phyloP scores from a whole-genome alignment of 2,329 filamentous ascomycete genomes.

The Colletotrichum chlorophyti region DNA sequence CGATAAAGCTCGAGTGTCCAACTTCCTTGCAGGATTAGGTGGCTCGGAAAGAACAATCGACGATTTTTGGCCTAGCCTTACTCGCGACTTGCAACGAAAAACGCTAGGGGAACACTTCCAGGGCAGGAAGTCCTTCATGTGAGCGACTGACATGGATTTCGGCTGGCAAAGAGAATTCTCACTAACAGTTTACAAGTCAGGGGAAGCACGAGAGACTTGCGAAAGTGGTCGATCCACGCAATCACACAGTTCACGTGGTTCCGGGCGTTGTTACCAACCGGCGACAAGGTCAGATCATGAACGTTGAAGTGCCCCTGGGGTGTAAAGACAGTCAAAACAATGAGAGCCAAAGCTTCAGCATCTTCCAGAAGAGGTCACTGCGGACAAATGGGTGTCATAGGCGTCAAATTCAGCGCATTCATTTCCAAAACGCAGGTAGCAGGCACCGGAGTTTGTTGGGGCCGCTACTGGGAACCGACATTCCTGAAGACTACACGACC shows the following conservation, averaged over 20 bases:
- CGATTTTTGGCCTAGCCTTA: too few relatives aligned
- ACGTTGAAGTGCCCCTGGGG: constrained; percentile 13
- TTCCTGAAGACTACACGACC: neutral
- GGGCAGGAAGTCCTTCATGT: neutral
- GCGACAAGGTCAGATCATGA: constrained; percentile 16
- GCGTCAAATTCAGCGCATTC: constrained; percentile 6
- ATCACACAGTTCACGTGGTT: neutral
- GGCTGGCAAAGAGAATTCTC: neutral
- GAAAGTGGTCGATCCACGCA: neutral
- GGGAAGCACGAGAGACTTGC: neutral
- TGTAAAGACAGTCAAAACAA: neutral
- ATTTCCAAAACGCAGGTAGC: neutral
- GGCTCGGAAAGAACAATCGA: too few relatives aligned
- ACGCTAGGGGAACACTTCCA: neutral
- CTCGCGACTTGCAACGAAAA: too few relatives aligned
- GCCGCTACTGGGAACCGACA: neutral
- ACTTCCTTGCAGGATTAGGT: too few relatives aligned
- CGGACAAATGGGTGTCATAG: constrained; percentile 5
- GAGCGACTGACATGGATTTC: neutral
- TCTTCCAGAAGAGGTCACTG: constrained; percentile 14
- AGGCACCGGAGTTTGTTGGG: neutral
- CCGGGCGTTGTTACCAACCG: constrained; percentile 9
- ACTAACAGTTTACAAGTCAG: neutral
- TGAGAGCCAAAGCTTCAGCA: constrained; percentile 17
- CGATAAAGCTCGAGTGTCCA: neutral